Evolutionary conservation across 148 eudicot species (phyloP).

Genomic region (Polygonum aviculare): DNA sequence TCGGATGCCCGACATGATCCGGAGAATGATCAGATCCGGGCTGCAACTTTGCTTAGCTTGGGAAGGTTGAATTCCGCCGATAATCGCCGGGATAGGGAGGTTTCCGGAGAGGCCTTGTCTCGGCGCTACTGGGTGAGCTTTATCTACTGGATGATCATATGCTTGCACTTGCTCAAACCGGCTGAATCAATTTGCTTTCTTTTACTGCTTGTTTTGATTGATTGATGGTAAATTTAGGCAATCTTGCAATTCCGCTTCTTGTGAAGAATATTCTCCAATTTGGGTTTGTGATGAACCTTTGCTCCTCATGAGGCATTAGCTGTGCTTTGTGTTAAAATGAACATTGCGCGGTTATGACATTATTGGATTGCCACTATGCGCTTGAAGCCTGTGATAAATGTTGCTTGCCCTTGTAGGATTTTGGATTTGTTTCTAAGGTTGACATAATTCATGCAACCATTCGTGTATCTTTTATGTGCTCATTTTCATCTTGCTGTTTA

Average conservation of each 20-base stretch:
- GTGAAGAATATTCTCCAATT: neutral
- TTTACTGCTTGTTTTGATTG: neutral
- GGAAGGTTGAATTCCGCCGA: constrained; percentile 22
- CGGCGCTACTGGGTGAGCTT: constrained; percentile 80
- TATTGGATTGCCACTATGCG: neutral
- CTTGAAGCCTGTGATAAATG: neutral
- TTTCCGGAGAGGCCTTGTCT: constrained; percentile 51
- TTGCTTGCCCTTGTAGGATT: neutral
- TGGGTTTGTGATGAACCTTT: neutral
- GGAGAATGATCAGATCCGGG: constrained; percentile 53
- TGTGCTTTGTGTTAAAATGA: neutral
- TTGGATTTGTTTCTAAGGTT: neutral
- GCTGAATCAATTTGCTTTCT: neutral
- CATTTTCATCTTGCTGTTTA: constrained; percentile 2
- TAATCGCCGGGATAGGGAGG: constrained; percentile 24
- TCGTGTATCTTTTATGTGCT: constrained; percentile 17
- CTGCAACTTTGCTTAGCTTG: constrained; percentile 40
- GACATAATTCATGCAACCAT: neutral
- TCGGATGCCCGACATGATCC: constrained; percentile 33
- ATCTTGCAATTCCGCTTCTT: neutral
- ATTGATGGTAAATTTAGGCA: neutral
- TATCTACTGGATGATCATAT: neutral
- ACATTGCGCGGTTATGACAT: neutral
- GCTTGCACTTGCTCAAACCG: neutral
- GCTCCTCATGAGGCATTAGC: constrained; percentile 1